Percentiles rank a stretch among this genome's conserved stretches.
Evolutionary conservation across 1,284 basidiomycete genomes (phyloP).

Genomic region (Athelia psychrophila): DNA sequence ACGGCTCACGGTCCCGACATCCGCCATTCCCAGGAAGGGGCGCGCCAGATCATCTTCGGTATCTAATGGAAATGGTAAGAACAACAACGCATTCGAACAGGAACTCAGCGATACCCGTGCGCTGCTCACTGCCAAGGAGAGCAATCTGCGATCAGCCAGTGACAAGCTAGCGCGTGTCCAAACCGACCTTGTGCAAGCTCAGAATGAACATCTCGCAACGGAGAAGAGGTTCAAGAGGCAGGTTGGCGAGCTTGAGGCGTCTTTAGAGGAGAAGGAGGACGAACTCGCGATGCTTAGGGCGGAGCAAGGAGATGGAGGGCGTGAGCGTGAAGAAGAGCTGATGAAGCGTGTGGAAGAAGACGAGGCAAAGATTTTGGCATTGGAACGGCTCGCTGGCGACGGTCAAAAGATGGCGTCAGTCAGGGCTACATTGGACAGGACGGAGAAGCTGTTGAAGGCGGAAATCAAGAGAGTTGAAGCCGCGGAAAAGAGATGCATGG

Average conservation of each 20-base stretch:
- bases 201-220: constrained; percentile 58
- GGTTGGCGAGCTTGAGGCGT: constrained; percentile 38
- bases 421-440: constrained; percentile 35
- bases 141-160: constrained; percentile 36
- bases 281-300: constrained; percentile 47
- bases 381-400: constrained; percentile 44
- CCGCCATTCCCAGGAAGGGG: constrained; percentile 26
- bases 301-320: constrained; percentile 31
- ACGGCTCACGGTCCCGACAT: constrained; percentile 27
- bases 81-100: constrained; percentile 46
- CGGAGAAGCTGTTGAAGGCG: constrained; percentile 39
- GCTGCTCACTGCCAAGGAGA: constrained; percentile 39
- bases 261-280: constrained; percentile 53
- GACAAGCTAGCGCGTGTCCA: constrained; percentile 49
- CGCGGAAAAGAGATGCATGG: constrained; percentile 31
- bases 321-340: constrained; percentile 51
- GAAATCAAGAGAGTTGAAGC: constrained; percentile 37
- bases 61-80: constrained; percentile 38
- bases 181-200: constrained; percentile 43
- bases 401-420: constrained; percentile 30
- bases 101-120: constrained; percentile 48
- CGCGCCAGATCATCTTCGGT: constrained; percentile 47
- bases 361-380: constrained; percentile 51
- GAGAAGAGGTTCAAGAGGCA: constrained; percentile 43
- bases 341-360: constrained; percentile 64